Base-by-base conservation (phyloP, 1,139 yeast genomes). In the Arxiozyma bovina region DNA sequence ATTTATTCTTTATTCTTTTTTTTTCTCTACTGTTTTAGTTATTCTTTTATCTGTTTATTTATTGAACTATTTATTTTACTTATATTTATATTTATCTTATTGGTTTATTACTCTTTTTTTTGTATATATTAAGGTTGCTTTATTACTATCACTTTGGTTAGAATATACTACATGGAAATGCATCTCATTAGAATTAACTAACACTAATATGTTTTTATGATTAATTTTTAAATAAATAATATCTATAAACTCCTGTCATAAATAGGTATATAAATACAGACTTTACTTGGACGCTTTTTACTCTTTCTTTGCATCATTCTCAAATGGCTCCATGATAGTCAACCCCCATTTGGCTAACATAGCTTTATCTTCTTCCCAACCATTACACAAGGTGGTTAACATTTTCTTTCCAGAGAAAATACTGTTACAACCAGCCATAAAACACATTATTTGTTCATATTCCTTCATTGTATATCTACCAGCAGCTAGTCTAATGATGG, bases 391-490 rank as follows among this genome's bases (percentile, higher is more conserved):
- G 3, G 94, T 86, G 2, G 94, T 86, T 58, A 86, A 72, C 93
- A 86, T 86, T 62, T 79, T 82, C 68, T 86, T 85, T 23, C 94
- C 94, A 0, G 93, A 86, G 68, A 86, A 86, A 51, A 86, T 83
- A 18, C 93, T 91, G 70, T 86, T 86, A 57, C 85, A 83, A 15
- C 94, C 94, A 48, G 86, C 81, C 82, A 84, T 77, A 67, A 86
- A 86, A 61, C 91, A 84, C 64, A 86, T 69, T 55, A 84, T 79
- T 64, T 86, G 94, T 61, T 86, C 91, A 57, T 79, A 74, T 60
- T 86, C 93, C 61, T 82, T 83, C 91, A 86, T 85, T 38, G 90
- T 83, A 64, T 85, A 85, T 56, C 94, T 74, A 0, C 94, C 94
- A 11, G 94, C 94, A 4, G 93, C 91, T 55, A 86, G 73, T 58